These are phyloP conservation scores for Moricandia arvensis DNA, from an alignment of 345 rosid species.

Conservation along the genomic window DNA sequence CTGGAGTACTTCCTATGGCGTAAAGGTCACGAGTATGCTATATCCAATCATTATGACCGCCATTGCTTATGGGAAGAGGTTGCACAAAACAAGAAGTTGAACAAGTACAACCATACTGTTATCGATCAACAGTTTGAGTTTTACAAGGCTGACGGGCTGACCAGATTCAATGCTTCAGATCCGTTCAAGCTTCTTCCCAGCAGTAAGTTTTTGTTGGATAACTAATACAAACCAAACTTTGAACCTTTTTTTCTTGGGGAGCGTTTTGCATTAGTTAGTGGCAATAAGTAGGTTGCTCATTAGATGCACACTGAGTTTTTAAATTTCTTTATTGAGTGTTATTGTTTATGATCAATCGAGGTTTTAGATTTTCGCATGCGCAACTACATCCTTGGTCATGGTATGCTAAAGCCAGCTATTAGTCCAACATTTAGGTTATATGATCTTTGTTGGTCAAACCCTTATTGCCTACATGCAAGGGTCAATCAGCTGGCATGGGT, in stretches of 20 bases:
- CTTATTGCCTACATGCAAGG: constrained; percentile 2
- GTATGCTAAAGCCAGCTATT: not conserved
- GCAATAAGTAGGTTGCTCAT: not conserved
- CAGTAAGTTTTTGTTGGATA: constrained; percentile 52
- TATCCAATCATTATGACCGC: constrained; percentile 92
- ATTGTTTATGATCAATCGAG: not conserved
- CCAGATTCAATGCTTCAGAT: constrained; percentile 72
- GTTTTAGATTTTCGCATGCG: not conserved
- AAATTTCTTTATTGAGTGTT: not conserved
- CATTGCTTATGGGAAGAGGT: constrained; percentile 99
- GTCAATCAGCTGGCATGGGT: constrained; percentile 6
- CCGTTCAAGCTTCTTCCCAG: constrained; percentile 89
- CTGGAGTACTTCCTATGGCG: constrained; percentile 95
- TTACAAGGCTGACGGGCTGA: constrained; percentile 86
- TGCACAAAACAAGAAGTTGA: constrained; percentile 84
- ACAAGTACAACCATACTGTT: constrained; percentile 85
- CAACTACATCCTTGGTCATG: not conserved
- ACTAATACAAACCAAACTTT: constrained; percentile 3
- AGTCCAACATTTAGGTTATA: not conserved
- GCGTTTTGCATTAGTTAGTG: constrained; percentile 1
- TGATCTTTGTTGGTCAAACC: not conserved
- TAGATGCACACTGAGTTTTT: not conserved
- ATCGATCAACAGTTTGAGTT: constrained; percentile 82
- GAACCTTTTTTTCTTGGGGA: not conserved
- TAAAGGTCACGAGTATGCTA: constrained; percentile 88